Percentiles rank a stretch among this genome's conserved stretches.
Conservation (phyloP, 345 rosid genomes). For the Boechera stricta region DNA sequence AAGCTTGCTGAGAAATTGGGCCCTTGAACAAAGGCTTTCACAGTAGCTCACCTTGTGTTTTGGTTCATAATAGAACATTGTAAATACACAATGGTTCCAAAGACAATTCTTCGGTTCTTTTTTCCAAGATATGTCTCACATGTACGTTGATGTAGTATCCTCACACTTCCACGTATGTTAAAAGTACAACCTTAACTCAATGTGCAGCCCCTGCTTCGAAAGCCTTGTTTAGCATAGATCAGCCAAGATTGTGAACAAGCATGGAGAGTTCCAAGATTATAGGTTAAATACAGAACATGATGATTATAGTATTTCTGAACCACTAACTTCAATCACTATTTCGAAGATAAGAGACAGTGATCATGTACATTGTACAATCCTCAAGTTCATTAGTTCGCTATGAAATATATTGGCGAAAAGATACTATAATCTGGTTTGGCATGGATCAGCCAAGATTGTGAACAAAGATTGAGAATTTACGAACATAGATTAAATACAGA, state of each 20-base stretch:
- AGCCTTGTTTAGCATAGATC: background rate
- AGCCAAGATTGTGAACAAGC: background rate
- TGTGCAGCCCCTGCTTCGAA: background rate
- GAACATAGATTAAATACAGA: no score
- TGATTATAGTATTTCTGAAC: background rate
- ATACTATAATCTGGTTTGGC: no score
- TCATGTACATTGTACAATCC: background rate
- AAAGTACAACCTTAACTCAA: conserved; percentile 2
- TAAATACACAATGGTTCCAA: conserved; percentile 31
- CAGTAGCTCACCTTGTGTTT: conserved; percentile 29
- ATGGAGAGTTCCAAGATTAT: conserved; percentile 1
- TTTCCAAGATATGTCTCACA: conserved; percentile 5
- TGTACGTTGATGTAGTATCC: background rate
- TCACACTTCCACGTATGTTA: conserved; percentile 5
- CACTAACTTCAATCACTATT: background rate
- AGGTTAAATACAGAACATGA: background rate
- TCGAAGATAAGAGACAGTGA: background rate
- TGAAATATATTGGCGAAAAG: background rate
- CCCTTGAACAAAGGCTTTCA: conserved; percentile 19
- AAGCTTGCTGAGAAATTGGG: conserved; percentile 25
- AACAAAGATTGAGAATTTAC: no score
- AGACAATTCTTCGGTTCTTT: conserved; percentile 14
- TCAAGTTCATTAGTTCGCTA: background rate
- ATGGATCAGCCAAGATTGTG: no score
- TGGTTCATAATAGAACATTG: conserved; percentile 36